A percentile compares a stretch with the other conserved stretches of the same genome.
Evolutionary conservation across 768 basidiomycete genomes (phyloP).

Genomic region (Cytidiella melzeri): DNA sequence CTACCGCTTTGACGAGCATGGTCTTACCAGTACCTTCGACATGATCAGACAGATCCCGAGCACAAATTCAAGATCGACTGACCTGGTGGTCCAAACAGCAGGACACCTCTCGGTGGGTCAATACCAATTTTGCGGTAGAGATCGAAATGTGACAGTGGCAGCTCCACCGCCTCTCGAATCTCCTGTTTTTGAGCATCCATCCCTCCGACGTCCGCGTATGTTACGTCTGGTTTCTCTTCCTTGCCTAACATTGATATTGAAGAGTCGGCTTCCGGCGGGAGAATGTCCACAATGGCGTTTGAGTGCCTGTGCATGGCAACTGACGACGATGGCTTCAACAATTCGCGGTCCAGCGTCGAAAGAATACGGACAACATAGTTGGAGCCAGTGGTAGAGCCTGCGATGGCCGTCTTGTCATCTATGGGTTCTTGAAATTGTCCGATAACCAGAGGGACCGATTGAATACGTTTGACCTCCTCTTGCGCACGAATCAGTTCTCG

Average conservation of each 20-base stretch:
- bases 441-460: constrained; percentile 97
- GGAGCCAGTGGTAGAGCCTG: constrained; percentile 94
- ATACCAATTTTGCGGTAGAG: constrained; percentile 99
- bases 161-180: constrained; percentile 95
- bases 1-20: constrained; percentile 99
- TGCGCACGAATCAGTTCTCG: constrained; percentile 97
- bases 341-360: constrained; percentile 92
- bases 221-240: constrained; percentile 92
- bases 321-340: constrained; percentile 94
- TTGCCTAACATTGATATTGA: constrained; percentile 92
- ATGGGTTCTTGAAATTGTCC: constrained; percentile 99
- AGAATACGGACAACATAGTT: constrained; percentile 98
- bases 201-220: constrained; percentile 92
- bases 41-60: background rate
- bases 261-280: constrained; percentile 97
- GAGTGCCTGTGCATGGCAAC: constrained; percentile 99
- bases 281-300: constrained; percentile 95
- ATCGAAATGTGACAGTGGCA: constrained; percentile 95
- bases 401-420: constrained; percentile 95
- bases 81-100: constrained; percentile 97
- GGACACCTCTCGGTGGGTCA: constrained; percentile 94
- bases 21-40: constrained; percentile 89
- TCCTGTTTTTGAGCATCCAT: constrained; percentile 99
- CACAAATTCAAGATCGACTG: constrained; percentile 14
- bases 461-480: constrained; percentile 99